phyloP scores from a whole-genome alignment of 176 grass and related monocot genomes.

The Oryza longistaminata region DNA sequence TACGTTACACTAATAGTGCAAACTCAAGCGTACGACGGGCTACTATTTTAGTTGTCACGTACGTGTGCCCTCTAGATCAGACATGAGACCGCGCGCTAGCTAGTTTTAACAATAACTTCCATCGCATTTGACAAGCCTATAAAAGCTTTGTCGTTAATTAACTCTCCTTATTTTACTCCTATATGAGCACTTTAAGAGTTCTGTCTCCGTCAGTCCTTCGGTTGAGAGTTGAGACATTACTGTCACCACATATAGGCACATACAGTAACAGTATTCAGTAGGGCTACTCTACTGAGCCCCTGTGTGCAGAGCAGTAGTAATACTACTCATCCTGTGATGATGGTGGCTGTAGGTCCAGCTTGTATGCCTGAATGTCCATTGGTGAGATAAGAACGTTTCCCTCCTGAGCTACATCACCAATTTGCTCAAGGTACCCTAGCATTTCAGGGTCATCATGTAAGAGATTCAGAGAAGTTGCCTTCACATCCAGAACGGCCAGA shows the following conservation, averaged over 20 bases:
- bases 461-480: constrained; percentile 95
- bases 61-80: not conserved
- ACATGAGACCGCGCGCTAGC: not conserved
- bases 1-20: not conserved
- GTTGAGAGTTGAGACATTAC: constrained; percentile 9
- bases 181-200: not conserved
- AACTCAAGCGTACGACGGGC: not conserved
- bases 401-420: constrained; percentile 76
- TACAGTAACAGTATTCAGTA: not conserved
- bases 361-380: constrained; percentile 99
- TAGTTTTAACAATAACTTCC: not conserved
- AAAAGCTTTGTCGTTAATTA: not conserved
- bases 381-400: constrained; percentile 88
- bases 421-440: constrained; percentile 78
- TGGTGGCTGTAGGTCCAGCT: constrained; percentile 71
- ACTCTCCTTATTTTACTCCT: not conserved
- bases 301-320: not conserved
- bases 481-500: constrained; percentile 63
- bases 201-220: not conserved
- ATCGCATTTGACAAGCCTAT: not conserved
- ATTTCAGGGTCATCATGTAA: constrained; percentile 84
- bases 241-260: not conserved
- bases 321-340: constrained; percentile 42
- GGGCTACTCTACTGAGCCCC: not conserved
- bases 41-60: not conserved